These are phyloP conservation scores for Papiliotrema fonsecae DNA, from an alignment of 1,284 basidiomycete genomes.

Conservation along the genomic window DNA sequence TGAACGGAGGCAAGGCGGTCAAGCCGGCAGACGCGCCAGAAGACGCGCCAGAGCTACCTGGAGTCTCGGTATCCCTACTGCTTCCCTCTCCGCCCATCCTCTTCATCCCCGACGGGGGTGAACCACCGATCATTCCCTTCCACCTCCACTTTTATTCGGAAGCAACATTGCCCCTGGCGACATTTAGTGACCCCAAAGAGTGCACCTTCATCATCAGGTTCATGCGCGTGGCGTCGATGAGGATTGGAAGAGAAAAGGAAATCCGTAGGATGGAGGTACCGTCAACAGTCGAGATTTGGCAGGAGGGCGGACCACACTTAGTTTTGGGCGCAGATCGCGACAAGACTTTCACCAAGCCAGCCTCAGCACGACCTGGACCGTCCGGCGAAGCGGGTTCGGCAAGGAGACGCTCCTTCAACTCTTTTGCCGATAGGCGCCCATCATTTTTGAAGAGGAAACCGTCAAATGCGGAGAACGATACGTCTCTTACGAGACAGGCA, in stretches of 20 bases:
- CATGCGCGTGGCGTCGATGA: conserved; percentile 27
- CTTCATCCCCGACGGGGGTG: conserved; percentile 13
- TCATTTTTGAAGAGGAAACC: conserved; percentile 12
- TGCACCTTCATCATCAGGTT: conserved; percentile 27
- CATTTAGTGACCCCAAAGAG: conserved; percentile 27
- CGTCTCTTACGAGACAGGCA: not conserved
- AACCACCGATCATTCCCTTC: conserved; percentile 29
- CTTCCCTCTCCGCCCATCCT: conserved; percentile 37
- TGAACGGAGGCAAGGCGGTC: conserved; percentile 25
- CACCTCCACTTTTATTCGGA: conserved; percentile 34
- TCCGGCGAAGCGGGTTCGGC: not conserved
- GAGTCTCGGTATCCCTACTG: conserved; percentile 25
- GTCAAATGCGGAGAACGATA: not conserved
- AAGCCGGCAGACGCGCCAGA: conserved; percentile 2
- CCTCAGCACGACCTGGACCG: not conserved
- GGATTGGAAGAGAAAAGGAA: conserved; percentile 25
- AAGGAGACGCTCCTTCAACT: conserved; percentile 2
- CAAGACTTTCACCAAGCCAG: not conserved
- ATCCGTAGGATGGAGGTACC: conserved; percentile 29
- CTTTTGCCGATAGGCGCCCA: conserved; percentile 4
- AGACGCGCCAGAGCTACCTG: conserved; percentile 4
- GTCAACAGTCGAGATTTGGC: conserved; percentile 29
- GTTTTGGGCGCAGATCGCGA: conserved; percentile 9
- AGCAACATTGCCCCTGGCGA: conserved; percentile 20
- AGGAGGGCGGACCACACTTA: conserved; percentile 25